Conservation (phyloP, 2,329 filamentous ascomycete species). For the Coniochaeta sp. region DNA sequence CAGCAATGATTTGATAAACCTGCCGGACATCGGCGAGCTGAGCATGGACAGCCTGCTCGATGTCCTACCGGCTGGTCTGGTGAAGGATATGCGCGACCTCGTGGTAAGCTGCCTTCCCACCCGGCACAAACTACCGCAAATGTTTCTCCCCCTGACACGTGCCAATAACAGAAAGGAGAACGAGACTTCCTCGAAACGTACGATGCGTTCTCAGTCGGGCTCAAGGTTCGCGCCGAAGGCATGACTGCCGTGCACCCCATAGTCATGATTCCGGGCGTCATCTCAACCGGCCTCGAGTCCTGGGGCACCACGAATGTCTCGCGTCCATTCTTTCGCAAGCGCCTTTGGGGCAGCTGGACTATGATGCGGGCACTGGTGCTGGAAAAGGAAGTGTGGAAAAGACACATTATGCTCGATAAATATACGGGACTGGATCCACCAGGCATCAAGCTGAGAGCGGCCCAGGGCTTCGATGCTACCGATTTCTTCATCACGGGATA, state of each 20-base stretch:
- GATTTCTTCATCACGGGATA: conserved; percentile 91
- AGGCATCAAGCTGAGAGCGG: conserved; percentile 80
- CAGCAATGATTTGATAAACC: conserved; percentile 80
- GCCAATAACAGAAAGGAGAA: conserved; percentile 62
- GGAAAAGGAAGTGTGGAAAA: conserved; percentile 93
- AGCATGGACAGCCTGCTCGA: conserved; percentile 84
- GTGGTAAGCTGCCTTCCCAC: conserved; percentile 44
- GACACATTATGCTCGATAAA: conserved; percentile 94
- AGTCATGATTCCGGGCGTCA: conserved; percentile 96
- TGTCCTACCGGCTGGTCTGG: conserved; percentile 76
- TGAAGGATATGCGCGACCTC: conserved; percentile 80
- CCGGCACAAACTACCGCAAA: not conserved
- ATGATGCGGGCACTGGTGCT: conserved; percentile 96
- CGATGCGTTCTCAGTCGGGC: conserved; percentile 86
- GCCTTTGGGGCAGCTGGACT: conserved; percentile 95
- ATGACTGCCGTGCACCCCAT: conserved; percentile 78
- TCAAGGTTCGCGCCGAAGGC: conserved; percentile 76
- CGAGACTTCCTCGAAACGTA: conserved; percentile 77
- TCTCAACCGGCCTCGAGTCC: conserved; percentile 92
- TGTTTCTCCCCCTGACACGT: not conserved
- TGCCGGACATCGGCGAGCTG: conserved; percentile 62
- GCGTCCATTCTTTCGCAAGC: conserved; percentile 85
- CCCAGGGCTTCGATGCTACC: conserved; percentile 94
- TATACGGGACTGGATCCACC: conserved; percentile 85
- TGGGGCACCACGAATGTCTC: conserved; percentile 88